phyloP scores from a whole-genome alignment of 2,329 filamentous ascomycete species.

The Alternaria solani region DNA sequence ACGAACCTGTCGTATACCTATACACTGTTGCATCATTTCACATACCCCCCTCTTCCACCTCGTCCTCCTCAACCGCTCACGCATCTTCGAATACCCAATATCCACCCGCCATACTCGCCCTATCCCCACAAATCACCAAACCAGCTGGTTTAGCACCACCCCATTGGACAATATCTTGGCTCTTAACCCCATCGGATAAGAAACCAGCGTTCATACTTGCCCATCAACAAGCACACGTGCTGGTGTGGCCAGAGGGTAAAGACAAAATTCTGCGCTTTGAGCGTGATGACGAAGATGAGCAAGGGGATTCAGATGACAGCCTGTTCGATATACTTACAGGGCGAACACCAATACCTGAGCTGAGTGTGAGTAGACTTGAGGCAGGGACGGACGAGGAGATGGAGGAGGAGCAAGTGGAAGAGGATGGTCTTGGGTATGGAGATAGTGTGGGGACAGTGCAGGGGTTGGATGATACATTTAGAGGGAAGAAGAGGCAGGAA shows the following conservation, averaged over 20 bases:
- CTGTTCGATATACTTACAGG: constrained; percentile 59
- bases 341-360: constrained; percentile 51
- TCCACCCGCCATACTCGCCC: constrained; percentile 37
- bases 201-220: constrained; percentile 49
- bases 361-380: constrained; percentile 10
- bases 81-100: constrained; percentile 13
- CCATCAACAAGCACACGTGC: constrained; percentile 48
- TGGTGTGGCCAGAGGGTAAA: constrained; percentile 55
- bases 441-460: constrained; percentile 29
- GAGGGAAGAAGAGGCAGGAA: constrained; percentile 40
- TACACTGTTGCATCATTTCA: constrained; percentile 36
- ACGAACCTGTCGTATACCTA: constrained; percentile 52
- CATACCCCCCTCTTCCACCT: constrained; percentile 18
- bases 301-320: constrained; percentile 56
- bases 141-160: constrained; percentile 29
- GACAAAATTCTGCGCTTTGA: constrained; percentile 45
- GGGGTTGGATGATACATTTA: constrained; percentile 57
- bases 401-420: constrained; percentile 3
- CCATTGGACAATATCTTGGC: constrained; percentile 40
- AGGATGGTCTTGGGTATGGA: constrained; percentile 35
- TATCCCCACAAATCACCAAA: constrained; percentile 34
- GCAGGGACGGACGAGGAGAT: constrained; percentile 15
- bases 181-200: constrained; percentile 34
- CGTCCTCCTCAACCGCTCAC: constrained; percentile 25
- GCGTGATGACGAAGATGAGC: constrained; percentile 29